A percentile compares a stretch with the other conserved stretches of the same genome.
Evolutionary conservation across 441 rosid species (phyloP).

Genomic region (Metrosideros polymorpha): DNA sequence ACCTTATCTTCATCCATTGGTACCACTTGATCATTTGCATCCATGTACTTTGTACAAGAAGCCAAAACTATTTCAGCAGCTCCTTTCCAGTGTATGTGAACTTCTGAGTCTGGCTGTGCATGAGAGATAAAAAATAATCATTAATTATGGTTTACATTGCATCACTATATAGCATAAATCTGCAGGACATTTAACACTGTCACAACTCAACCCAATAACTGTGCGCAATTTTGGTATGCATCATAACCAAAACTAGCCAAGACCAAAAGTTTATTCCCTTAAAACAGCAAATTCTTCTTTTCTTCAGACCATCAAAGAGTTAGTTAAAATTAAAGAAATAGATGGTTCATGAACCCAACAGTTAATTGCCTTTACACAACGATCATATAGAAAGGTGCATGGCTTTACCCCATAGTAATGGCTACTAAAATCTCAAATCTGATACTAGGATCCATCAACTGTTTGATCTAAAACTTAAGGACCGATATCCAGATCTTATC

Average conservation of each 20-base stretch:
- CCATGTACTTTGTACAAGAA: slow-evolving; percentile 54
- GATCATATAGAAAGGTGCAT: neutral
- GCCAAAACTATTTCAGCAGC: slow-evolving; percentile 92
- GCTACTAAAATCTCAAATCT: neutral
- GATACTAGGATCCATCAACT: neutral
- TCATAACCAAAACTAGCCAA: accelerated
- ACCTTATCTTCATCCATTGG: slow-evolving; percentile 69
- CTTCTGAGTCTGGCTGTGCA: slow-evolving; percentile 54
- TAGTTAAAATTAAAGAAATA: neutral
- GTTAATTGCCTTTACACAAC: neutral
- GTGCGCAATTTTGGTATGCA: neutral
- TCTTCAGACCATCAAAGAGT: neutral
- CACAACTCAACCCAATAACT: neutral
- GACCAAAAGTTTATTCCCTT: neutral
- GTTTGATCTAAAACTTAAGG: neutral
- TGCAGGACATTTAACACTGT: neutral
- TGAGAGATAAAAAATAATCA: neutral
- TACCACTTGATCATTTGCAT: slow-evolving; percentile 27
- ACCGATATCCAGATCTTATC: neutral
- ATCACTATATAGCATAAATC: neutral
- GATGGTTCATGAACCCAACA: neutral
- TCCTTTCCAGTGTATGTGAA: slow-evolving; percentile 94
- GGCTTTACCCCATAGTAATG: neutral
- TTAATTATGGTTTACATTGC: neutral
- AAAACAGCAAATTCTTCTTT: neutral